Evolutionary conservation across 2,329 filamentous ascomycete genomes (phyloP).

Genomic region (Stagonosporopsis vannaccii): DNA sequence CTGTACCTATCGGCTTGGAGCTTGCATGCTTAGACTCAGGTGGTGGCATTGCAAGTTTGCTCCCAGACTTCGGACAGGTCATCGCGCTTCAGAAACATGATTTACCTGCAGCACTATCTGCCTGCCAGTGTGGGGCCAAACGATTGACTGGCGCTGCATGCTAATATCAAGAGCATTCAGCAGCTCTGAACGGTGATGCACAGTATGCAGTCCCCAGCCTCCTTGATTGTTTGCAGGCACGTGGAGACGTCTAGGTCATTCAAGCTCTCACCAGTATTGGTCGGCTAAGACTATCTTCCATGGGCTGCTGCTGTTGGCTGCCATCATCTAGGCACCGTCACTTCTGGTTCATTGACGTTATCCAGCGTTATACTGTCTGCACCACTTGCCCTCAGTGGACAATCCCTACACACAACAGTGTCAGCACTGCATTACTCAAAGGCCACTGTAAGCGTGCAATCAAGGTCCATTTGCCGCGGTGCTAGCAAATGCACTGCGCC

Average conservation of each 20-base stretch:
- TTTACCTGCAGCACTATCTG: not conserved
- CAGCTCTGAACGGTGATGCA: not conserved
- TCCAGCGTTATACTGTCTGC: not conserved
- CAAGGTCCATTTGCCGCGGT: slow-evolving; percentile 4
- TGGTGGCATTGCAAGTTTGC: not conserved
- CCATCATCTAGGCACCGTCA: slow-evolving; percentile 14
- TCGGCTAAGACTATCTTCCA: slow-evolving; percentile 2
- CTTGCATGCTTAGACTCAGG: not conserved
- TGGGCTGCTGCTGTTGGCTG: slow-evolving; percentile 4
- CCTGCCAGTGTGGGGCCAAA: not conserved
- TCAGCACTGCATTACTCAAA: not conserved
- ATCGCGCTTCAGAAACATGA: not conserved
- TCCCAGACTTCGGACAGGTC: not conserved
- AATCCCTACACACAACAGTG: not conserved
- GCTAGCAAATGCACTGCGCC: slow-evolving; percentile 23
- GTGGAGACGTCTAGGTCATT: not conserved
- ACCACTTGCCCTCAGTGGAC: slow-evolving; percentile 5
- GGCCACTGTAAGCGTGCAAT: slow-evolving; percentile 8
- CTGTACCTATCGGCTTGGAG: not conserved
- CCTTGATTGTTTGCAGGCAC: slow-evolving; percentile 6
- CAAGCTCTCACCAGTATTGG: slow-evolving; percentile 5
- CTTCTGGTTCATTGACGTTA: slow-evolving; percentile 10
- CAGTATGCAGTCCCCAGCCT: slow-evolving; percentile 9
- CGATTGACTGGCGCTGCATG: not conserved
- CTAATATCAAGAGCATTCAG: not conserved